phyloP scores from a whole-genome alignment of 2,329 filamentous ascomycete genomes.

The Drechslera avenae region DNA sequence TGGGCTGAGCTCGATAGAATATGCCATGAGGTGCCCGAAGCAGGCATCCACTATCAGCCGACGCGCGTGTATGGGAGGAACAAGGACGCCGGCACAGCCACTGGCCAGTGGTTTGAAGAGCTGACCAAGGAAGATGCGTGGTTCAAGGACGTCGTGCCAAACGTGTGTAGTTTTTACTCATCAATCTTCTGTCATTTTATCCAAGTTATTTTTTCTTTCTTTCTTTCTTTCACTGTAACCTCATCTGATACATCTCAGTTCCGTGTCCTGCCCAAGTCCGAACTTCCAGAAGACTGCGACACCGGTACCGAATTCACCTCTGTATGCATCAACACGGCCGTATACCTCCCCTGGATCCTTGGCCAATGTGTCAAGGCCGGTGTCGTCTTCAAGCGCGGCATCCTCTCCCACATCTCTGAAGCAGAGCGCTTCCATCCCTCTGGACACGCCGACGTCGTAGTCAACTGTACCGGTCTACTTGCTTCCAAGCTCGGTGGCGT shows the following conservation, averaged over 20 bases:
- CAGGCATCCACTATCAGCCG: constrained; percentile 77
- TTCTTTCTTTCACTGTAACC: background rate
- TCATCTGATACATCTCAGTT: constrained; percentile 54
- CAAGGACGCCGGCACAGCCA: constrained; percentile 64
- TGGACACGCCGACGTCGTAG: constrained; percentile 66
- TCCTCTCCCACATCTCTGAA: constrained; percentile 70
- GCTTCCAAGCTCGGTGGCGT: constrained; percentile 81
- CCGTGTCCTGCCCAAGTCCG: constrained; percentile 61
- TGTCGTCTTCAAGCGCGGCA: constrained; percentile 59
- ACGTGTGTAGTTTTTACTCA: constrained; percentile 55
- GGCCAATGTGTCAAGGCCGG: constrained; percentile 78
- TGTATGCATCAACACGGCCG: constrained; percentile 86
- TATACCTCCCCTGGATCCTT: constrained; percentile 86
- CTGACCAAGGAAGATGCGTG: constrained; percentile 72
- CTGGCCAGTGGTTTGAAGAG: constrained; percentile 67
- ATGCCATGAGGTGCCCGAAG: constrained; percentile 69
- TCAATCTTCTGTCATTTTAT: too few species aligned
- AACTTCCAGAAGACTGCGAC: constrained; percentile 67
- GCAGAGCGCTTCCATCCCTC: constrained; percentile 66
- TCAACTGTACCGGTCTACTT: constrained; percentile 85
- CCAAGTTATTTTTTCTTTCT: too few species aligned
- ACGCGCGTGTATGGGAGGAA: constrained; percentile 64
- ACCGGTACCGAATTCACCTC: constrained; percentile 79
- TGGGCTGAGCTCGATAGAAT: constrained; percentile 53
- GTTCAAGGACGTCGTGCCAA: constrained; percentile 73